Evolutionary conservation across 2,329 filamentous ascomycete genomes (phyloP).

Genomic region (Stagonosporopsis cucurbitacearum): DNA sequence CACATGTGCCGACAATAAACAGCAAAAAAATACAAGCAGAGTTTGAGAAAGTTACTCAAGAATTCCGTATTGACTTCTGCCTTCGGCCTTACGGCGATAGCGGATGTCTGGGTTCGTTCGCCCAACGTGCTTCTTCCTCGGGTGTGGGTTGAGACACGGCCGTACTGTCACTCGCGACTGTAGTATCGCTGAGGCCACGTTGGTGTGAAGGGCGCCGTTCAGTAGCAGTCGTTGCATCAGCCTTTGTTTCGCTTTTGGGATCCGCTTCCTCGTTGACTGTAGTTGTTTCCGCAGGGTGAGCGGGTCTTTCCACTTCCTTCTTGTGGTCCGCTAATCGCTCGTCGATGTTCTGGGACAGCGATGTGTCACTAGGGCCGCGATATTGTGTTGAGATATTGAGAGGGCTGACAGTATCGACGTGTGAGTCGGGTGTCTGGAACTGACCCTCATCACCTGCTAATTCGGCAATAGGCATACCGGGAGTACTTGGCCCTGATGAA

Average conservation of each 20-base stretch:
- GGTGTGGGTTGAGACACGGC: slow-evolving; percentile 45
- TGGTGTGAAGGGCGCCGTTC: slow-evolving; percentile 41
- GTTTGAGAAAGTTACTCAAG: neutral
- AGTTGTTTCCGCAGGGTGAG: neutral
- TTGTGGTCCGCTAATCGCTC: slow-evolving; percentile 27
- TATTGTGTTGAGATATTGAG: slow-evolving; percentile 22
- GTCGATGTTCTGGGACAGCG: slow-evolving; percentile 39
- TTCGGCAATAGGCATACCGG: slow-evolving; percentile 38
- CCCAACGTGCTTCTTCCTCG: slow-evolving; percentile 43
- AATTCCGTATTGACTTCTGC: neutral
- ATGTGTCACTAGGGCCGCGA: slow-evolving; percentile 37
- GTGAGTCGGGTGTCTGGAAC: slow-evolving; percentile 22
- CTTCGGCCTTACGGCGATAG: slow-evolving; percentile 20
- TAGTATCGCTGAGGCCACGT: slow-evolving; percentile 41
- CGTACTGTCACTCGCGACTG: slow-evolving; percentile 43
- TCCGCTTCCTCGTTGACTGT: neutral
- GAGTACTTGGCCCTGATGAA: slow-evolving; percentile 36
- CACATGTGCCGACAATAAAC: neutral
- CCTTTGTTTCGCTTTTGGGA: neutral
- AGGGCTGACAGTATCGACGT: slow-evolving; percentile 24
- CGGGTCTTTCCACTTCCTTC: neutral
- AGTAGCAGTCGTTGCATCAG: neutral
- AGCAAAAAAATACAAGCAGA: neutral
- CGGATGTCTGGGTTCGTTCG: slow-evolving; percentile 16
- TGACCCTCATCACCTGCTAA: slow-evolving; percentile 40